Conservation (phyloP, 306 rosid genomes). For the Fragaria iinumae region DNA sequence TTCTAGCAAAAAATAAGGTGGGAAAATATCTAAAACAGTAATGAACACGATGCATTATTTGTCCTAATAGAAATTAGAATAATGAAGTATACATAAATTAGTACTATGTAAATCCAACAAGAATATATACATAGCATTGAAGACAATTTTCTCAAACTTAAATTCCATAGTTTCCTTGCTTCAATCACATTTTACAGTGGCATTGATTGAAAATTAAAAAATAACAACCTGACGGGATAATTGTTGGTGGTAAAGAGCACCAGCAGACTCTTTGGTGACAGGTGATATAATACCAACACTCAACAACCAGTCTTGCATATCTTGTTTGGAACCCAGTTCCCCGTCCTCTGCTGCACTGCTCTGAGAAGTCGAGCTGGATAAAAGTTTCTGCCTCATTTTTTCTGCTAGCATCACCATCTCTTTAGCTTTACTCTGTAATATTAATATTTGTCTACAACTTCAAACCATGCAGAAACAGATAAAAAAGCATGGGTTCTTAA, state of each 20-base stretch:
- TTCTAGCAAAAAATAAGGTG: neutral
- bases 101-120: neutral
- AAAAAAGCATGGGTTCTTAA: neutral
- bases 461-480: constrained; percentile 18
- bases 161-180: neutral
- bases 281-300: constrained; percentile 96
- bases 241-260: constrained; percentile 93
- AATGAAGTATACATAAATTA: neutral
- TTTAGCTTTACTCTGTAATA: constrained; percentile 89
- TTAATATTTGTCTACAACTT: constrained; percentile 25
- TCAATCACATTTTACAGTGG: constrained; percentile 9
- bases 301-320: constrained; percentile 91
- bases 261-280: constrained; percentile 96
- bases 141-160: no score
- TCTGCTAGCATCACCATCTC: constrained; percentile 99
- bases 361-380: constrained; percentile 72
- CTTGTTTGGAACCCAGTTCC: constrained; percentile 92
- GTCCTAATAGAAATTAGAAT: neutral
- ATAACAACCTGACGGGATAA: constrained; percentile 81
- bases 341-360: constrained; percentile 52
- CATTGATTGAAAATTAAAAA: constrained; percentile 13
- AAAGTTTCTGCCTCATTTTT: constrained; percentile 87
- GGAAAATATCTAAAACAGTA: neutral
- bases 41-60: neutral
- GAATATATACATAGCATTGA: neutral